Conservation (phyloP, 1,284 basidiomycete genomes). For the Apiotrichum gracile region DNA sequence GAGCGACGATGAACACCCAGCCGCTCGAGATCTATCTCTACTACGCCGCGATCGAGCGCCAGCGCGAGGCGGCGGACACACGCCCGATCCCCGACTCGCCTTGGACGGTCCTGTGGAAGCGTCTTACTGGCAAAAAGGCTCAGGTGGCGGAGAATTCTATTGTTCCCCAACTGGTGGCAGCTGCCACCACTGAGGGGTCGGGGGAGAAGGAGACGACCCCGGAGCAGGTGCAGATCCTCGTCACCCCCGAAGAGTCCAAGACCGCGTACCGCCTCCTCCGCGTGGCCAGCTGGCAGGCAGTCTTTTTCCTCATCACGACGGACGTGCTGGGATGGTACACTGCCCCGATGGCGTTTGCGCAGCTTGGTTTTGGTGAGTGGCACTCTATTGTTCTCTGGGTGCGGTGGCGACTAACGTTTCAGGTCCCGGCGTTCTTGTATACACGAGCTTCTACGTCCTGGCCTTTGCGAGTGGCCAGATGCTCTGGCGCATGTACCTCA, state of each 20-base stretch:
- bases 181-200: background rate
- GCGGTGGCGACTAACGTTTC: no score
- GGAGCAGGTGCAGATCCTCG: background rate
- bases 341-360: slow-evolving; percentile 33
- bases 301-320: slow-evolving; percentile 12
- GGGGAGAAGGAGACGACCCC: background rate
- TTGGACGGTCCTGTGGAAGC: slow-evolving; percentile 6
- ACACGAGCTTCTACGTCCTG: slow-evolving; percentile 8
- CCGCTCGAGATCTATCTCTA: slow-evolving; percentile 13
- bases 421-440: slow-evolving; percentile 22
- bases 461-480: slow-evolving; percentile 7
- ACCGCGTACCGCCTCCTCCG: slow-evolving; percentile 9
- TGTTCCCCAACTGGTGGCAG: background rate
- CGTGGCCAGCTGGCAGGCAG: slow-evolving; percentile 9
- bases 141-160: background rate
- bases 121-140: background rate
- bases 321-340: slow-evolving; percentile 37
- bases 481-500: slow-evolving; percentile 9
- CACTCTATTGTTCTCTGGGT: no score
- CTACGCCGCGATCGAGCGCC: slow-evolving; percentile 10
- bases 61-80: slow-evolving; percentile 4
- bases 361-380: slow-evolving; percentile 23
- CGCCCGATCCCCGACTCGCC: slow-evolving; percentile 15
- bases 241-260: background rate
- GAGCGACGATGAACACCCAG: slow-evolving; percentile 10